Evolutionary conservation across 106 monocot genomes (phyloP).

Genomic region (Hemerocallis citrina): DNA sequence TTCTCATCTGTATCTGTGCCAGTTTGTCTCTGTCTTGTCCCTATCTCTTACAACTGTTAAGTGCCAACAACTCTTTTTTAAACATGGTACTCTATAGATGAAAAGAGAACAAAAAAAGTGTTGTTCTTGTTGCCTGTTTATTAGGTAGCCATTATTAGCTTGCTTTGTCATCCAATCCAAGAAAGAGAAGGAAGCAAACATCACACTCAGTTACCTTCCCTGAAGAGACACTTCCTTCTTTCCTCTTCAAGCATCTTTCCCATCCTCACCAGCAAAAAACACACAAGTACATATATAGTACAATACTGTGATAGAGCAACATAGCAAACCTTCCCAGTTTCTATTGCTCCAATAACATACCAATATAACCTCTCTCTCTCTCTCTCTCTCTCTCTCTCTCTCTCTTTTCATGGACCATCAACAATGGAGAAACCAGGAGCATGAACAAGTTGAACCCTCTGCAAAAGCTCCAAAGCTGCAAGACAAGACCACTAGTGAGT

Average conservation of each 20-base stretch:
- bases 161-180: neutral
- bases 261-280: neutral
- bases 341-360: neutral
- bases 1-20: neutral
- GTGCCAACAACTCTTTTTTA: neutral
- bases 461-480: neutral
- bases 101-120: neutral
- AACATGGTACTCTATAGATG: neutral
- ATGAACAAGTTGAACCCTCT: no score
- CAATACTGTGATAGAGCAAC: no score
- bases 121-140: no score
- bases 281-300: neutral
- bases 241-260: neutral
- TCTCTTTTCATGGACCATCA: neutral
- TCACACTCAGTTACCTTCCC: neutral
- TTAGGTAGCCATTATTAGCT: neutral
- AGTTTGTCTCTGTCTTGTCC: neutral
- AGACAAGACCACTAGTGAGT: no score
- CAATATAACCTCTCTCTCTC: neutral
- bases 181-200: neutral
- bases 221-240: constrained; percentile 1
- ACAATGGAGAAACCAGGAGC: constrained; percentile 1
- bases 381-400: neutral
- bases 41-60: constrained; percentile 1
- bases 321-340: no score